Percentiles rank a stretch among this genome's conserved stretches.
phyloP scores from a whole-genome alignment of 331 rosid genomes.

The Pyrus hybrid region DNA sequence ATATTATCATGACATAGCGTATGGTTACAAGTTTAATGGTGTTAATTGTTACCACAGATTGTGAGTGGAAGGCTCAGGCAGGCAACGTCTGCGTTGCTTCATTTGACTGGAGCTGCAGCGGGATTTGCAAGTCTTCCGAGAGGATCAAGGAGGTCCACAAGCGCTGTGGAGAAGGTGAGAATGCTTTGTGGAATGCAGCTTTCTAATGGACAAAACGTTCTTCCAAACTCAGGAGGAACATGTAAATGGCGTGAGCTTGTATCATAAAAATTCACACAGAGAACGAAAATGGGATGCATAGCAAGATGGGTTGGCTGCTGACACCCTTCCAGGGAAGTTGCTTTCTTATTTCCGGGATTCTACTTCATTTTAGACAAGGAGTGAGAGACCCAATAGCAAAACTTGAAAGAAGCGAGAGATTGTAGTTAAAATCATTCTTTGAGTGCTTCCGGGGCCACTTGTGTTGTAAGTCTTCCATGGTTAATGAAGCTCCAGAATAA shows the following conservation, averaged over 20 bases:
- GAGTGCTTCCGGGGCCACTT: conserved; percentile 9
- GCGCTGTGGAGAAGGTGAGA: conserved; percentile 55
- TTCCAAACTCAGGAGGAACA: conserved; percentile 26
- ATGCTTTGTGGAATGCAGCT: conserved; percentile 39
- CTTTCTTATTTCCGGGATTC: conserved; percentile 6
- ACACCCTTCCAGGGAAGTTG: background rate
- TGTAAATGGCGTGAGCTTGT: conserved; percentile 4
- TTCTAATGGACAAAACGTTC: conserved; percentile 21
- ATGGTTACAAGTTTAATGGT: background rate
- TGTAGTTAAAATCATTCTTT: conserved; percentile 17
- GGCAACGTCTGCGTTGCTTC: conserved; percentile 53
- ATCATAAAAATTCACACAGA: conserved; percentile 1
- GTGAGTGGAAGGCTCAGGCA: conserved; percentile 63
- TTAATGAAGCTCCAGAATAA: conserved; percentile 21
- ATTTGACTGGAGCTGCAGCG: conserved; percentile 57
- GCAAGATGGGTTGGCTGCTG: background rate
- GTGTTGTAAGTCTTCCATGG: conserved; percentile 14
- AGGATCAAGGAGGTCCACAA: conserved; percentile 56
- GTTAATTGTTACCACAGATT: conserved; percentile 30
- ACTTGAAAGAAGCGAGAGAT: background rate
- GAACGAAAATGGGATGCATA: conserved; percentile 10
- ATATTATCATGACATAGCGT: background rate
- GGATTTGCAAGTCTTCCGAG: conserved; percentile 50
- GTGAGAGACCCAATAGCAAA: conserved; percentile 16
- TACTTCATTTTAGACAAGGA: conserved; percentile 35